phyloP scores from a whole-genome alignment of 495 filamentous ascomycete species.

The Penicillium pulvis region DNA sequence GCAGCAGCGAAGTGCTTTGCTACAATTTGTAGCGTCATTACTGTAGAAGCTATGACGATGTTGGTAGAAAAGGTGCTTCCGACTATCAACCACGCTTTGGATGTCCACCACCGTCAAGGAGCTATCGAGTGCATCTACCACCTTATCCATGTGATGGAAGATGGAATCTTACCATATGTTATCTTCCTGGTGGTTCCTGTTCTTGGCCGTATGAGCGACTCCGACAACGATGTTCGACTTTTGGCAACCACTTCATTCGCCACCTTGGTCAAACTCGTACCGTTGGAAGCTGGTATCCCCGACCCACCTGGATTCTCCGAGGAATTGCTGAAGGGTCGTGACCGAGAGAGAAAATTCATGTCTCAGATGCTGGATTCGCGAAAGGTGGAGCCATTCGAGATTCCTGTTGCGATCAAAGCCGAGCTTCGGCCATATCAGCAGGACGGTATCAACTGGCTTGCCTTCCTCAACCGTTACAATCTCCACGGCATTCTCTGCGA shows the following conservation, averaged over 20 bases:
- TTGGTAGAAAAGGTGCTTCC: constrained; percentile 91
- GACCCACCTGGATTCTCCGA: constrained; percentile 92
- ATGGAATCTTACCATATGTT: constrained; percentile 92
- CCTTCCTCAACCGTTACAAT: constrained; percentile 97
- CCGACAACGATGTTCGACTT: constrained; percentile 90
- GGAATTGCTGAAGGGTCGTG: constrained; percentile 83
- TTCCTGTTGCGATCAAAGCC: constrained; percentile 96
- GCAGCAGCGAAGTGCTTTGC: constrained; percentile 97
- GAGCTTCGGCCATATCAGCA: constrained; percentile 95
- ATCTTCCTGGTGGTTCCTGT: constrained; percentile 99
- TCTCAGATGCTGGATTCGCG: constrained; percentile 92
- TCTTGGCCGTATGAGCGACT: constrained; percentile 97
- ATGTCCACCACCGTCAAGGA: constrained; percentile 86
- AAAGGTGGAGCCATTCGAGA: constrained; percentile 90
- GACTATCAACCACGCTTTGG: constrained; percentile 81
- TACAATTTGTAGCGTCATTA: constrained; percentile 94
- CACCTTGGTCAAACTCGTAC: constrained; percentile 96
- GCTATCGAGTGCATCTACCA: constrained; percentile 94
- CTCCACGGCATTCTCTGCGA: constrained; percentile 98
- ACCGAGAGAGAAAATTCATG: constrained; percentile 94
- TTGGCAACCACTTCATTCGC: constrained; percentile 97
- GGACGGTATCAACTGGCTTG: constrained; percentile 98
- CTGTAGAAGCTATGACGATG: constrained; percentile 91
- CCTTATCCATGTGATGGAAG: constrained; percentile 97
- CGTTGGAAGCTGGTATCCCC: constrained; percentile 96